phyloP scores from a whole-genome alignment of 2,329 filamentous ascomycete species.

The Myriosclerotinia curreyana region DNA sequence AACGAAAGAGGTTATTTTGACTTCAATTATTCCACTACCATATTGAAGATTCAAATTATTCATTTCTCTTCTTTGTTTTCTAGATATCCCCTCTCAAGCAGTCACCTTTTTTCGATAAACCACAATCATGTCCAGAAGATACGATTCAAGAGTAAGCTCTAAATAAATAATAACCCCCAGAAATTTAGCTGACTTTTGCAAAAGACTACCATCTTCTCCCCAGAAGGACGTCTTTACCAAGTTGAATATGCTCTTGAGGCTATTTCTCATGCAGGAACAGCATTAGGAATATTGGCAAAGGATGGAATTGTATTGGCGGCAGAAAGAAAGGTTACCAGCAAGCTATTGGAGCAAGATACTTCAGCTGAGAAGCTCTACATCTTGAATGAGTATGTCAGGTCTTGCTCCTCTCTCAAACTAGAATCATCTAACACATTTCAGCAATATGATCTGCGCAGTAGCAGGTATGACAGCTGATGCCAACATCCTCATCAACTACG shows the following conservation, averaged over 20 bases:
- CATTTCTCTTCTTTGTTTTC: constrained; percentile 8
- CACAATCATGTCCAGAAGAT: constrained; percentile 81
- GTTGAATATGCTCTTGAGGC: constrained; percentile 99
- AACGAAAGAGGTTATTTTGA: constrained; percentile 18
- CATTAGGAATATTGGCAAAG: constrained; percentile 92
- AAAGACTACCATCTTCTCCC: constrained; percentile 99
- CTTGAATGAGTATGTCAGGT: constrained; percentile 77
- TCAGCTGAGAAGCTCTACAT: constrained; percentile 99
- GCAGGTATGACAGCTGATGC: constrained; percentile 99
- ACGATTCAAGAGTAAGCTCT: constrained; percentile 84
- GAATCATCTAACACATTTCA: constrained; percentile 41
- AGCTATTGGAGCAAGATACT: constrained; percentile 98
- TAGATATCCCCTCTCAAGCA: constrained; percentile 3
- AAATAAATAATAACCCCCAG: not conserved
- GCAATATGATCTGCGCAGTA: constrained; percentile 99
- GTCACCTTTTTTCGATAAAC: not conserved
- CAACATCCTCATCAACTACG: constrained; percentile 99
- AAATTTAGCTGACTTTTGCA: constrained; percentile 29
- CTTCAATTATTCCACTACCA: constrained; percentile 4
- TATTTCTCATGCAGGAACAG: constrained; percentile 96
- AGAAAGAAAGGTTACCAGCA: constrained; percentile 98
- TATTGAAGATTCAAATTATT: constrained; percentile 10
- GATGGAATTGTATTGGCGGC: constrained; percentile 98
- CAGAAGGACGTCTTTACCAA: constrained; percentile 96
- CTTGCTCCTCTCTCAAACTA: constrained; percentile 2